Evolutionary conservation across 495 filamentous ascomycete genomes (phyloP), one percentile per base, ranked within the genome.

Genomic region (Xylaria bambusicola): DNA sequence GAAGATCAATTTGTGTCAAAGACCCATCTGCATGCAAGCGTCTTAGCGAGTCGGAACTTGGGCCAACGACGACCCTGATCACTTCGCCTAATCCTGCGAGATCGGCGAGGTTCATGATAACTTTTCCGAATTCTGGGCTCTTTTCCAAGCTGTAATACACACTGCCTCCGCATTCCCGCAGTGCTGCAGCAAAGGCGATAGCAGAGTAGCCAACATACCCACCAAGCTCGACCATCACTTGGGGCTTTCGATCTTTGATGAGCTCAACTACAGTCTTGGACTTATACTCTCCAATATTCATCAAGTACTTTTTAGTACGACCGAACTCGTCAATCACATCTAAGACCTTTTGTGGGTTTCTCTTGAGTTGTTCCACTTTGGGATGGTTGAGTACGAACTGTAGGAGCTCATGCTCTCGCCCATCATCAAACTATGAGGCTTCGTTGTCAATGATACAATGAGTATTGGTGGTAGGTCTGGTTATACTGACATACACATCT

Each of bases 181-280:
- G 68, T 2, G 86, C 83, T 12, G 83, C 78, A 27, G 82, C 87
- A 62, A 91, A 91, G 6, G 89, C 74, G 50, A 92, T 84, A 41
- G 86, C 84, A 0, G 88, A 91, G 75, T 93, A 94, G 42, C 91
- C 91, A 29, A 92, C 77, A 72, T 93, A 95, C 47, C 88, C 87
- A 40, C 91, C 91, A 3, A 93, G 81, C 69, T 95, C 91, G 47
- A 94, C 82, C 78, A 92, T 88, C 5, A 76, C 77, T 38, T 81
- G 62, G 0, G 91, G 91, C 67, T 86, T 88, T 47, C 80, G 65
- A 55, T 87, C 74, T 10, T 71, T 69, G 56, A 94, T 91, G 7
- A 91, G 66, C 27, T 86, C 74, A 0, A 76, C 77, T 17, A 93
- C 80, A 21, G 91, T 82, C 40, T 76, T 76, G 42, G 88, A 89